phyloP scores from a whole-genome alignment of 257 asterid genomes.

The Galeopsis tetrahit region DNA sequence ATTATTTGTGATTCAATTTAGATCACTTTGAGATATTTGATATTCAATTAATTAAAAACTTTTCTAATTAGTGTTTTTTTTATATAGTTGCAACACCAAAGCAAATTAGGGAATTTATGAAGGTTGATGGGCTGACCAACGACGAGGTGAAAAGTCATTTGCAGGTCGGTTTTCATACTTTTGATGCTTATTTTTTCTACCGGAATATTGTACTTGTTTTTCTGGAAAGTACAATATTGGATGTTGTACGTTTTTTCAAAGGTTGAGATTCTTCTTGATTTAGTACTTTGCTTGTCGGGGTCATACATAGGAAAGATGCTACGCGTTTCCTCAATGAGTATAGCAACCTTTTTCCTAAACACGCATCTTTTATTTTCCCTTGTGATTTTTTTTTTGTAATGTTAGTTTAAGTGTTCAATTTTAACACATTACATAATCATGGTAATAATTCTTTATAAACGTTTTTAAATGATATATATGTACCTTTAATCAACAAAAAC shows the following conservation, averaged over 20 bases:
- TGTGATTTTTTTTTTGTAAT: too few relatives aligned
- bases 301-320: slow-evolving; percentile 7
- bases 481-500: too few relatives aligned
- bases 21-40: too few relatives aligned
- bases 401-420: too few relatives aligned
- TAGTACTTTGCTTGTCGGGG: slow-evolving; percentile 1
- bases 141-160: slow-evolving; percentile 79
- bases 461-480: too few relatives aligned
- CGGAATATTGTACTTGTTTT: background rate
- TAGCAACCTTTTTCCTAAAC: background rate
- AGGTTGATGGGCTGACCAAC: slow-evolving; percentile 76
- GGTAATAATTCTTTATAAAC: too few relatives aligned
- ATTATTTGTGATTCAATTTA: too few relatives aligned
- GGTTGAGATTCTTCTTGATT: slow-evolving; percentile 14
- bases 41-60: background rate
- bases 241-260: slow-evolving; percentile 17
- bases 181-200: background rate
- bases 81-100: slow-evolving; percentile 64
- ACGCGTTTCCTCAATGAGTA: slow-evolving; percentile 25
- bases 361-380: background rate
- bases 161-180: slow-evolving; percentile 49
- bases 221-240: slow-evolving; percentile 11
- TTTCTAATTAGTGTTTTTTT: background rate
- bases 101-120: slow-evolving; percentile 72
- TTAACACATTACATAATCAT: too few relatives aligned